Base-by-base conservation (phyloP, 2,329 filamentous ascomycete genomes). In the Sordariomycetes sp. region DNA sequence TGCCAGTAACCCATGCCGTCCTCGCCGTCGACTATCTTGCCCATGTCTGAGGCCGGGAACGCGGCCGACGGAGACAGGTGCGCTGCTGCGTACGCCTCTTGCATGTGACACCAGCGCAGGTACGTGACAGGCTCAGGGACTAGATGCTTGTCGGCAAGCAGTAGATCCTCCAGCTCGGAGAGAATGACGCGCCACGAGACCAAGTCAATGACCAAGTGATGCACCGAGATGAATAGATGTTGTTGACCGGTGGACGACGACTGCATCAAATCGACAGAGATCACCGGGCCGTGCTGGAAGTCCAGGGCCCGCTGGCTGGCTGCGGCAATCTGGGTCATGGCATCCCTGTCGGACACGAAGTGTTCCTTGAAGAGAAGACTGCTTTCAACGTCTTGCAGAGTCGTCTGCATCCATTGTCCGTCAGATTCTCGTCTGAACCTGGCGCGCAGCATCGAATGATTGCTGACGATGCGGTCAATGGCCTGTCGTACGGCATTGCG, bases 171-270 rank as follows among this genome's bases (percentile, higher is more conserved):
- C 3, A 66, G 43, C 28, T 66, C 59, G 31, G 58, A 54, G 1
- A 65, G 45, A 2, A 65, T 41, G 4, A 64, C 43, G 7, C 60
- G 47, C 62, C 62, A 66, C 1, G 59, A 59, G 4, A 65, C 59
- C 5, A 65, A 42, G 34, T 64, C 61, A 30, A 64, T 53, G 8
- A 55, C 49, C 5, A 58, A 43, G 33, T 58, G 54, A 21, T 55
- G 51, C 6, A 43, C 43, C 6, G 45, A 44, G 17, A 59, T 27
- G 24, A 51, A 55, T 4, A 58, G 35, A 5, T 37, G 36, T 4
- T 32, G 29, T 11, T 21, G 16, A 8, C n/a, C n/a, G n/a, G n/a
- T n/a, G n/a, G n/a, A n/a, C n/a, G n/a, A n/a, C n/a, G n/a, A n/a
- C n/a, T n/a, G n/a, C n/a, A n/a, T n/a, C n/a, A n/a, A n/a, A n/a